phyloP scores from a whole-genome alignment of 2,329 filamentous ascomycete species.

The Catunica adiposa region DNA sequence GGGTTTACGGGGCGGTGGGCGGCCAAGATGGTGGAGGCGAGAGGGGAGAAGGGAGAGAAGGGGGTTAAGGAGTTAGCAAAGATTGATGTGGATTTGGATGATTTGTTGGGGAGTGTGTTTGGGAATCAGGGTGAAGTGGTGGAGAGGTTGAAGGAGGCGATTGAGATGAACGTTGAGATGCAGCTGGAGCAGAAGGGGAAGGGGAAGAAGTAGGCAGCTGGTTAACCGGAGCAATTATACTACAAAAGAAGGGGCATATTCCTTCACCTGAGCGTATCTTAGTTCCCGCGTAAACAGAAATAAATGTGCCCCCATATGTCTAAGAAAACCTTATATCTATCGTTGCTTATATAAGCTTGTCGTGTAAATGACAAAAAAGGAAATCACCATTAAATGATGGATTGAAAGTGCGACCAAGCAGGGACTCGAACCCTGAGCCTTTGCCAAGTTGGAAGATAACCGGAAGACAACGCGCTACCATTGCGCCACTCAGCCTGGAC shows the following conservation, averaged over 20 bases:
- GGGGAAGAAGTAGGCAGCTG: constrained; percentile 18
- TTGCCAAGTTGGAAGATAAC: constrained; percentile 13
- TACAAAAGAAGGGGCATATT: neutral
- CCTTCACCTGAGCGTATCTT: too few species aligned
- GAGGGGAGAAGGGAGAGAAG: constrained; percentile 35
- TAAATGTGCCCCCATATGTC: too few species aligned
- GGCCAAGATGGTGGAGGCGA: constrained; percentile 31
- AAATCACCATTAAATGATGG: neutral
- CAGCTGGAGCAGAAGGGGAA: constrained; percentile 29
- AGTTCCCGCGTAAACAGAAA: too few species aligned
- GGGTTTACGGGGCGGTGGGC: constrained; percentile 47
- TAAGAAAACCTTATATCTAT: too few species aligned
- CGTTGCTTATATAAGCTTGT: too few species aligned
- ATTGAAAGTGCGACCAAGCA: constrained; percentile 12
- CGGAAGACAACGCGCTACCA: constrained; percentile 16
- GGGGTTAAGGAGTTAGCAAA: constrained; percentile 34
- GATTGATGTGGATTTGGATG: constrained; percentile 39
- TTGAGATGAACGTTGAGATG: constrained; percentile 38
- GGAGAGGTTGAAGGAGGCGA: constrained; percentile 43
- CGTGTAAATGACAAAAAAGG: neutral
- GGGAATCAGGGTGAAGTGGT: constrained; percentile 42
- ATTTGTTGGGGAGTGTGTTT: constrained; percentile 40
- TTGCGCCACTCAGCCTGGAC: constrained; percentile 14
- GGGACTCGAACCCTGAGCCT: constrained; percentile 15
- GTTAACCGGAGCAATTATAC: neutral